Conservation (phyloP, 1,284 basidiomycete genomes). For the Gymnopus androsaceus region DNA sequence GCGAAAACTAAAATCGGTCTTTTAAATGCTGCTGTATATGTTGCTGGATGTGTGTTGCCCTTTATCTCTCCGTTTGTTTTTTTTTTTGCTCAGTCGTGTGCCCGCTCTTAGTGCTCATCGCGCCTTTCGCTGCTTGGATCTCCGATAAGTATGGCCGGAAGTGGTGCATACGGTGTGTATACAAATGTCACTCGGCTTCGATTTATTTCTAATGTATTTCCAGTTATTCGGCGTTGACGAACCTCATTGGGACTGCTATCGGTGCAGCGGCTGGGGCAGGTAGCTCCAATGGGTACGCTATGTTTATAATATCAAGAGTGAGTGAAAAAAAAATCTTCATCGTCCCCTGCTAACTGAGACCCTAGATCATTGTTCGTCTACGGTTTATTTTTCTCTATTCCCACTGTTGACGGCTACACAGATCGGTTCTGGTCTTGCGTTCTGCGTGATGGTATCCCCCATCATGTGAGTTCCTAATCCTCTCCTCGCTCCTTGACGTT, state of each 20-base stretch:
- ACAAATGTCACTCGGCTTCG: neutral
- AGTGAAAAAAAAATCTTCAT: too few relatives aligned
- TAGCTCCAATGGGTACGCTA: slow-evolving; percentile 9
- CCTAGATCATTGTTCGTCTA: slow-evolving; percentile 12
- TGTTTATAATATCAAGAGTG: slow-evolving; percentile 15
- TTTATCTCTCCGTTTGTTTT: neutral
- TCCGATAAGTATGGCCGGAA: slow-evolving; percentile 16
- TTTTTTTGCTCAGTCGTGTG: too few relatives aligned
- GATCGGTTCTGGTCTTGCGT: slow-evolving; percentile 15
- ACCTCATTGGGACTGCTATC: slow-evolving; percentile 13
- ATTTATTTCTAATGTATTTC: neutral
- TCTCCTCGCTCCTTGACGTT: neutral
- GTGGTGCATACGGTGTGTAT: slow-evolving; percentile 13
- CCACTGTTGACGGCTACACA: neutral
- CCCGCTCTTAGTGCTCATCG: slow-evolving; percentile 9
- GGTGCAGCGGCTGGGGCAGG: slow-evolving; percentile 12
- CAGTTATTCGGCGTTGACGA: slow-evolving; percentile 9
- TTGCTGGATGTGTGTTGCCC: slow-evolving; percentile 7
- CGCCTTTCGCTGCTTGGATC: slow-evolving; percentile 12
- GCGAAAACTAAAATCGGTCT: slow-evolving; percentile 6
- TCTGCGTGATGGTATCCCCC: slow-evolving; percentile 13
- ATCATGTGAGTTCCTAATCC: slow-evolving; percentile 4
- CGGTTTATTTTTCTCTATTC: neutral
- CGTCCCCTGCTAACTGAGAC: too few relatives aligned
- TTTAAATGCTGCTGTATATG: slow-evolving; percentile 14